A percentile compares a stretch with the other conserved stretches of the same genome.
phyloP scores from a whole-genome alignment of 108 stramenopile genomes.

The Fragilariopsis cylindrus region DNA sequence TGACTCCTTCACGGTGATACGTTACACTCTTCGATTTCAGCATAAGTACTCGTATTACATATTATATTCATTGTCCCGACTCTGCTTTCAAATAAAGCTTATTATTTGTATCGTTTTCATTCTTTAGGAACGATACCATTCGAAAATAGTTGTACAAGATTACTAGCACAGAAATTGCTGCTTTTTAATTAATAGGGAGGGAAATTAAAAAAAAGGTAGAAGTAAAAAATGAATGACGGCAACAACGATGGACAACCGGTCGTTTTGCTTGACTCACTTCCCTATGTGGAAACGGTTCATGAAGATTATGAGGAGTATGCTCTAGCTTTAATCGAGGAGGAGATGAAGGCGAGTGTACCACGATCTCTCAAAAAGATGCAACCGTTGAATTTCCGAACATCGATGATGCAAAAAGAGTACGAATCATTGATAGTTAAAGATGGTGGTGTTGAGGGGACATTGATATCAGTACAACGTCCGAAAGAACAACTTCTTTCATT shows the following conservation, averaged over 20 bases:
- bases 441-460: neutral
- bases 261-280: conserved; percentile 67
- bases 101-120: no score
- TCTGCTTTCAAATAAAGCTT: no score
- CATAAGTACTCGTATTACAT: no score
- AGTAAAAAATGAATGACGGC: no score
- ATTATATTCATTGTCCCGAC: no score
- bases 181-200: no score
- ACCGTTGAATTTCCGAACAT: conserved; percentile 19
- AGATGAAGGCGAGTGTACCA: conserved; percentile 44
- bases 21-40: no score
- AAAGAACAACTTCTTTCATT: conserved; percentile 12
- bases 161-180: no score
- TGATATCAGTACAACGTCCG: neutral
- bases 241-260: neutral
- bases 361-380: conserved; percentile 20
- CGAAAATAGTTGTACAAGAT: no score
- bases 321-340: conserved; percentile 75
- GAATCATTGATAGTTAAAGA: conserved; percentile 17
- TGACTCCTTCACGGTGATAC: no score
- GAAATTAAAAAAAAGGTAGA: no score
- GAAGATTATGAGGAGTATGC: conserved; percentile 80
- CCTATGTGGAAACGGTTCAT: conserved; percentile 75
- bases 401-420: conserved; percentile 36
- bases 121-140: no score